A percentile compares a stretch with the other conserved stretches of the same genome.
Conservation (phyloP, 192 early-diverging fungal species). For the Coemansia furcata region DNA sequence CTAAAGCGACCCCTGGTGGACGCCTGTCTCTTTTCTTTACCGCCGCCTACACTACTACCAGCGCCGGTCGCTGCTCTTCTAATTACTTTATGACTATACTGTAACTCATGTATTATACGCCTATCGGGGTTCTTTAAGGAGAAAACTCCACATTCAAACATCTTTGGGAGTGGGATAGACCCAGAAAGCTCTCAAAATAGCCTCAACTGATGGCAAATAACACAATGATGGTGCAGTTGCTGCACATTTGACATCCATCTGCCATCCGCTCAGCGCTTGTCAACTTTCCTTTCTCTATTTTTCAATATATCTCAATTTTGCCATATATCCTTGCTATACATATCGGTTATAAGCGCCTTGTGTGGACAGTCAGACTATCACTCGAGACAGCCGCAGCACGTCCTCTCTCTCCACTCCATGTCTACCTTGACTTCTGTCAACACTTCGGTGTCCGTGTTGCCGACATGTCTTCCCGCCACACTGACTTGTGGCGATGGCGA, state of each 20-base stretch:
- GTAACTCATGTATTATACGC: neutral
- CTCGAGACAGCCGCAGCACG: neutral
- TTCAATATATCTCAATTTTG: neutral
- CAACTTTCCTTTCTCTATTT: neutral
- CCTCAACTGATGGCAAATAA: neutral
- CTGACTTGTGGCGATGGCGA: conserved; percentile 15
- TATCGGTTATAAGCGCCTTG: neutral
- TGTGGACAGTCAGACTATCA: neutral
- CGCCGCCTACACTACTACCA: neutral
- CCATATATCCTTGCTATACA: neutral
- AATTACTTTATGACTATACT: neutral
- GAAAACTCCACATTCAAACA: no score
- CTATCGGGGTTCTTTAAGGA: no score
- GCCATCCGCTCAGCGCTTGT: neutral
- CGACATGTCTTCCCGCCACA: conserved; percentile 1
- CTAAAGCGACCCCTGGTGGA: neutral
- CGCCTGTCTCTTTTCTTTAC: neutral
- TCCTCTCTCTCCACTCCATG: neutral
- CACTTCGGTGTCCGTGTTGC: neutral
- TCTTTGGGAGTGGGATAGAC: no score
- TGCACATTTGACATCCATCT: neutral
- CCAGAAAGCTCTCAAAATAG: no score
- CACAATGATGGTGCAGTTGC: neutral
- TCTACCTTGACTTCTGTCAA: neutral
- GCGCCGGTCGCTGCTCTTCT: neutral